Evolutionary conservation across 140 eudicot species (phyloP).

Genomic region (Cichorium intybus): DNA sequence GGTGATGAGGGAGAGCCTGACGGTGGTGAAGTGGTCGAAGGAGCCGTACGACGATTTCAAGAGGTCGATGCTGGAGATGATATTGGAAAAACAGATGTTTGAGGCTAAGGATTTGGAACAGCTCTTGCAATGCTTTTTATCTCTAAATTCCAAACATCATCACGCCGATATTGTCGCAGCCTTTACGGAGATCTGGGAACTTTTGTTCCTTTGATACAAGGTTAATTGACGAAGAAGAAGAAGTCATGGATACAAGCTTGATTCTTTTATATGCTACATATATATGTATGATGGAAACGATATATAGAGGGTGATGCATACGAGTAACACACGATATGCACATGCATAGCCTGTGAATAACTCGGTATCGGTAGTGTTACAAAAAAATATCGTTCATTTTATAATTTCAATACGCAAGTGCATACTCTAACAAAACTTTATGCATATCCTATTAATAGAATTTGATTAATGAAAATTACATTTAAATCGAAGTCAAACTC

Average conservation of each 20-base stretch:
- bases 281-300: neutral
- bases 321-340: neutral
- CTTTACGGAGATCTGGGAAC: constrained; percentile 62
- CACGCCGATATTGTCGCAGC: constrained; percentile 62
- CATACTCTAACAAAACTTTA: neutral
- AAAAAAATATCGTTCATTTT: no score
- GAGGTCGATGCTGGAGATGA: constrained; percentile 76
- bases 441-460: neutral
- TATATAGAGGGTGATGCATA: neutral
- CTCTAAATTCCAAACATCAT: constrained; percentile 55
- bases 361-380: neutral
- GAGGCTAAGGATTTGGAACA: constrained; percentile 61
- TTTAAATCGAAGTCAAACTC: neutral
- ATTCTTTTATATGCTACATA: neutral
- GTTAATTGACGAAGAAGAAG: neutral
- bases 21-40: constrained; percentile 60
- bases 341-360: neutral
- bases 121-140: constrained; percentile 59
- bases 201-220: constrained; percentile 31
- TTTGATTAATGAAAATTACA: neutral
- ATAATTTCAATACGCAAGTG: neutral
- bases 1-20: constrained; percentile 44
- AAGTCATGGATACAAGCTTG: neutral
- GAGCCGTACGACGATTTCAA: constrained; percentile 72
- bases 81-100: constrained; percentile 56